Evolutionary conservation across 140 eudicot genomes (phyloP), one percentile per base, ranked within the genome.

Genomic region (Bidens hawaiensis): DNA sequence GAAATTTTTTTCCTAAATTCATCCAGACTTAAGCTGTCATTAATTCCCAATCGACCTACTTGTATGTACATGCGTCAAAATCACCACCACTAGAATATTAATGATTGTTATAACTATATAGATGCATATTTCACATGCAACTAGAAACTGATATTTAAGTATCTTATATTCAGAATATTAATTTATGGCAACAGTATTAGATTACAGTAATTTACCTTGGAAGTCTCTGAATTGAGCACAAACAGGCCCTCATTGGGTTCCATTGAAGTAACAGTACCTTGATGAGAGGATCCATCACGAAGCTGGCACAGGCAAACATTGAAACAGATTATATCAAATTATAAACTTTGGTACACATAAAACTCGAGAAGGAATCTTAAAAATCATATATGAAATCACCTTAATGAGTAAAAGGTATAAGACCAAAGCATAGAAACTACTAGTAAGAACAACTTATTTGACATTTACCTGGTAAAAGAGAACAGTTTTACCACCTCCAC

Each of bases 221-320:
- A 48, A 36, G 75, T 62, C 64, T 90, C 98, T 0, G 98, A 87
- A 75, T 87, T 88, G 24, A 87, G 84, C 54, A 82, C 80, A 74
- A 90, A 90, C 33, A 70, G 79, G 31, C 90, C 96, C 63, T 90
- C 96, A 73, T 90, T 87, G 60, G 98, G 96, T 64, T 90, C 96
- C 98, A 90, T 87, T 6, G 98, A 90, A 34, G 96, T 90, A 47
- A 87, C 96, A 53, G 98, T 87, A 45, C 94, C 98, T 68, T 79
- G 94, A 80, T 90, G 98, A 55, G 96, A 71, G 63, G 97, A 87
- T 54, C 97, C 96, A 82, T 90, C 97, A 60, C 86, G 90, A 73
- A 90, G 96, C 96, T 87, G 83, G 40, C 40, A 81, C n/a, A n/a
- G n/a, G n/a, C n/a, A n/a, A n/a, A 47, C 21, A 52, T 76, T 23